Conservation (phyloP, 1,284 basidiomycete genomes). For the Irpex sp. region DNA sequence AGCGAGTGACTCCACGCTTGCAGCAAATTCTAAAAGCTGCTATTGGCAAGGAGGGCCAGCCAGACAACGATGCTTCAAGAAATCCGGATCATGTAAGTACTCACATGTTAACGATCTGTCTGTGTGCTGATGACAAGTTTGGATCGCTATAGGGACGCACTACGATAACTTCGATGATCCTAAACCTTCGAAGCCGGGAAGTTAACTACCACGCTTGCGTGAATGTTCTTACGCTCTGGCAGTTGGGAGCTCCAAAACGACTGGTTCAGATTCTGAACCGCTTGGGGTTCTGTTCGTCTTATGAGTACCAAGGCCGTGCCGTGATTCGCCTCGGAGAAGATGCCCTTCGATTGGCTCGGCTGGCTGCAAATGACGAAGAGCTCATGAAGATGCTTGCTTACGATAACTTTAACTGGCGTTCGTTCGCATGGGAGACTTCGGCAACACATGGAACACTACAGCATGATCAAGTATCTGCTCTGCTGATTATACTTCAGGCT, state of each 20-base stretch:
- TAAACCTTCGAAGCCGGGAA: background rate
- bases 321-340: background rate
- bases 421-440: background rate
- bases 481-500: background rate
- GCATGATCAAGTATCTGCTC: conserved; percentile 1
- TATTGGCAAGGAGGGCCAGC: background rate
- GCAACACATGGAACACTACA: background rate
- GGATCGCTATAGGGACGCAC: background rate
- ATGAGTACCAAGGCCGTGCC: background rate
- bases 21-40: background rate
- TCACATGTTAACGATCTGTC: too few relatives aligned
- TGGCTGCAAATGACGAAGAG: background rate
- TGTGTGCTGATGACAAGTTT: too few relatives aligned
- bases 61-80: background rate
- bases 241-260: background rate
- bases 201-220: background rate
- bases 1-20: background rate
- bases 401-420: conserved; percentile 2
- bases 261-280: background rate
- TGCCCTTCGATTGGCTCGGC: background rate
- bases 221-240: background rate
- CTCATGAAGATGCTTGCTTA: background rate
- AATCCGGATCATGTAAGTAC: background rate
- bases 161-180: background rate
- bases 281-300: background rate